These are phyloP conservation scores for Lolium rigidum DNA, from an alignment of 176 grass and related monocot species.

Conservation along the genomic window DNA sequence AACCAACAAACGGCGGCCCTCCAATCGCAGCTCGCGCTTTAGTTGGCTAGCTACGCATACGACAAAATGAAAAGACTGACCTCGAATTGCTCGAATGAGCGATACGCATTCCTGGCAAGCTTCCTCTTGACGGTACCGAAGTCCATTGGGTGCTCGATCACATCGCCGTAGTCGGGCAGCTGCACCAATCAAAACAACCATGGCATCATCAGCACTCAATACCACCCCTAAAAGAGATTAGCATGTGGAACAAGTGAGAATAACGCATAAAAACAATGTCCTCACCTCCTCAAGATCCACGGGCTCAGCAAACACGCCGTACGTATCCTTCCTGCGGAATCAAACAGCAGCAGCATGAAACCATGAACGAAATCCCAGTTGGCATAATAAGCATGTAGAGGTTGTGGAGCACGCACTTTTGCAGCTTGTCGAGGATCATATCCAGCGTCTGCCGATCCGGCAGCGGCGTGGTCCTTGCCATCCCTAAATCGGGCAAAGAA, in stretches of 20 bases:
- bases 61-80: conserved; percentile 46
- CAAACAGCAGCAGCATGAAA: conserved; percentile 22
- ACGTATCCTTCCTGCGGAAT: conserved; percentile 90
- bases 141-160: conserved; percentile 99
- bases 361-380: conserved; percentile 36
- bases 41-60: neutral
- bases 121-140: conserved; percentile 90
- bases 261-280: conserved; percentile 13
- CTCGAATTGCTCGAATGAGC: conserved; percentile 95
- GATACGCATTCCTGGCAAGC: conserved; percentile 76
- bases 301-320: conserved; percentile 87
- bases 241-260: conserved; percentile 30
- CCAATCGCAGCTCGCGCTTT: neutral
- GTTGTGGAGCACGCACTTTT: conserved; percentile 63
- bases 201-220: conserved; percentile 44
- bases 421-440: conserved; percentile 92
- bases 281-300: conserved; percentile 92
- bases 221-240: neutral
- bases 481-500: conserved; percentile 36
- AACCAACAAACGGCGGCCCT: neutral
- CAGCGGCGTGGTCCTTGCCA: conserved; percentile 64
- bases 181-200: conserved; percentile 52
- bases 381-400: conserved; percentile 6
- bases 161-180: conserved; percentile 96
- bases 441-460: conserved; percentile 78